Evolutionary conservation across 106 monocot species (phyloP).

Genomic region (Phalaenopsis equestris): DNA sequence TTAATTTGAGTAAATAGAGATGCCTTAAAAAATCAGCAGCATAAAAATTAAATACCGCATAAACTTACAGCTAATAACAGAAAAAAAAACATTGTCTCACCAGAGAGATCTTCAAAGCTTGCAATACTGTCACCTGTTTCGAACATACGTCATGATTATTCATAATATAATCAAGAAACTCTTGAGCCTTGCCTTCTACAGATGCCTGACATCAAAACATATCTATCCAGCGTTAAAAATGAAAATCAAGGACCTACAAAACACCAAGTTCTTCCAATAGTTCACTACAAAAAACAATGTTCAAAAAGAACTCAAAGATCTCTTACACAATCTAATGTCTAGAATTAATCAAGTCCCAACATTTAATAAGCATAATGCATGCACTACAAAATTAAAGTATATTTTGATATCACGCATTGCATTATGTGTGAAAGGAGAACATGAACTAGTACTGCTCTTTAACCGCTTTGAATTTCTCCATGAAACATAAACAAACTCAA

Average conservation of each 20-base stretch:
- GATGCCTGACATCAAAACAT: slow-evolving; percentile 24
- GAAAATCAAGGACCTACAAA: not conserved
- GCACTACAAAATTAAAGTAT: too few species aligned
- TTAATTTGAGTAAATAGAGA: not conserved
- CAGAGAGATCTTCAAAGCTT: slow-evolving; percentile 78
- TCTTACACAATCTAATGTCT: too few species aligned
- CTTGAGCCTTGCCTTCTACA: slow-evolving; percentile 35
- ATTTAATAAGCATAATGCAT: too few species aligned
- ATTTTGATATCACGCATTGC: not conserved
- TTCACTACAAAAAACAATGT: not conserved
- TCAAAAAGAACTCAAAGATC: too few species aligned
- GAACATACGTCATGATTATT: slow-evolving; percentile 57
- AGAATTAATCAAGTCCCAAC: too few species aligned
- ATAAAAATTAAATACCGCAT: not conserved
- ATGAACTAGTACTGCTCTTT: too few species aligned
- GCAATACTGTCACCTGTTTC: slow-evolving; percentile 49
- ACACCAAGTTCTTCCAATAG: not conserved
- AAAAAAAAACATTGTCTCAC: slow-evolving; percentile 19
- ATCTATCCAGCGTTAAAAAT: not conserved
- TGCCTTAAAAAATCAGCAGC: not conserved
- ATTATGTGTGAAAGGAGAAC: not conserved
- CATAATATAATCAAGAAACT: slow-evolving; percentile 60
- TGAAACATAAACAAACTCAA: too few species aligned
- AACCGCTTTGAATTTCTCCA: too few species aligned
- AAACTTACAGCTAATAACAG: not conserved